A percentile compares a stretch with the other conserved stretches of the same genome.
These are phyloP conservation scores for Ecytonucleospora hepatopenaei DNA, from an alignment of 371 early-diverging fungal genomes.

Conservation along the genomic window DNA sequence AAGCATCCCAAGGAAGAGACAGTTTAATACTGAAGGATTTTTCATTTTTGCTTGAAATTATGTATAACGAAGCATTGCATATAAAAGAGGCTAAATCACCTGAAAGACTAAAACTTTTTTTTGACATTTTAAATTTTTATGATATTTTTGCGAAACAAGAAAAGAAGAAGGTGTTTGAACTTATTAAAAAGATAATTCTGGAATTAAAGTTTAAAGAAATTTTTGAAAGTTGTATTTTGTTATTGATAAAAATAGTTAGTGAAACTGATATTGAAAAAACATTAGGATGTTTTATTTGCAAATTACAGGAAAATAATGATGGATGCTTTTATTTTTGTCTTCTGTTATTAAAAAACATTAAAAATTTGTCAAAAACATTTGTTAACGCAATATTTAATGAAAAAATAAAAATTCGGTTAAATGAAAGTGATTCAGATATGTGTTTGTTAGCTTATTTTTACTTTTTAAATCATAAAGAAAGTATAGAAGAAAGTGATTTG, in stretches of 20 bases:
- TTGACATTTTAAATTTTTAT: slow-evolving; percentile 35
- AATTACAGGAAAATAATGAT: slow-evolving; percentile 23
- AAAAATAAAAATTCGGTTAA: too few species aligned
- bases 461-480: too few species aligned
- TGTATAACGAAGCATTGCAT: slow-evolving; percentile 16
- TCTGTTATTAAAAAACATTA: slow-evolving; percentile 25
- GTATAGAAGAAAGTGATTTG: too few species aligned
- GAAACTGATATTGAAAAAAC: slow-evolving; percentile 6
- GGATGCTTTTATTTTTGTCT: slow-evolving; percentile 7
- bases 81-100: background rate
- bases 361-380: too few species aligned
- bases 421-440: too few species aligned
- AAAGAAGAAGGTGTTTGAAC: slow-evolving; percentile 17
- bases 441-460: too few species aligned
- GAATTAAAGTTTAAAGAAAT: slow-evolving; percentile 16
- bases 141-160: slow-evolving; percentile 34
- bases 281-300: slow-evolving; percentile 29
- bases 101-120: slow-evolving; percentile 21
- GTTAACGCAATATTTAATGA: slow-evolving; percentile 41
- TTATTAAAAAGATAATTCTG: slow-evolving; percentile 30
- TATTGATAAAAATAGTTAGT: too few species aligned
- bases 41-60: slow-evolving; percentile 12
- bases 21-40: slow-evolving; percentile 16
- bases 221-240: slow-evolving; percentile 23
- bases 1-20: slow-evolving; percentile 35